Conservation (phyloP, 345 rosid genomes). For the Psidium guajava region DNA sequence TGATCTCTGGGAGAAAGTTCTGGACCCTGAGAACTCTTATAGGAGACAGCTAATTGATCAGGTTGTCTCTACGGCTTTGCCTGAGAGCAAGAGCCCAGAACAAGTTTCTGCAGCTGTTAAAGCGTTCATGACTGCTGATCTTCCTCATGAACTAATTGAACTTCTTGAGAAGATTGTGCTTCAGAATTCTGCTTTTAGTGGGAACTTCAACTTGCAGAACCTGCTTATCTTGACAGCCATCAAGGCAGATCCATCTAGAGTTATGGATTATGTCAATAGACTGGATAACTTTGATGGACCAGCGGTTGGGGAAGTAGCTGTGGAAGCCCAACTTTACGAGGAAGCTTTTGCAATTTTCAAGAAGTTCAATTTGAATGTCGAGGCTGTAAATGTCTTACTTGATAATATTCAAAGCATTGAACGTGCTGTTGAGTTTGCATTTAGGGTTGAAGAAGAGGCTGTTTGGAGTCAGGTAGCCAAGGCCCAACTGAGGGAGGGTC, state of each 20-base stretch:
- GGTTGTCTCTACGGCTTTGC: slow-evolving; percentile 91
- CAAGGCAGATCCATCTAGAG: slow-evolving; percentile 93
- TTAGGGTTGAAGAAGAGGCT: slow-evolving; percentile 91
- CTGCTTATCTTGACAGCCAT: slow-evolving; percentile 91
- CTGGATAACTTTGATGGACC: slow-evolving; percentile 98
- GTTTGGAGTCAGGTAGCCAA: slow-evolving; percentile 98
- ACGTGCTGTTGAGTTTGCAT: slow-evolving; percentile 87
- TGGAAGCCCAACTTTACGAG: slow-evolving; percentile 78
- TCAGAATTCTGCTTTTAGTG: slow-evolving; percentile 98
- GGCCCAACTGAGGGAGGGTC: slow-evolving; percentile 90
- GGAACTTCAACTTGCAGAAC: slow-evolving; percentile 91
- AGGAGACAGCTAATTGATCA: slow-evolving; percentile 95
- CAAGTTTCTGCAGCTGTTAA: slow-evolving; percentile 43
- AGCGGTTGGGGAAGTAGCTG: slow-evolving; percentile 94
- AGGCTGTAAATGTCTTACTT: slow-evolving; percentile 29
- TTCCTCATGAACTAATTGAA: slow-evolving; percentile 33
- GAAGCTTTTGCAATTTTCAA: slow-evolving; percentile 50
- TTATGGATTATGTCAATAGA: slow-evolving; percentile 93
- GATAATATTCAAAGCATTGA: slow-evolving; percentile 27
- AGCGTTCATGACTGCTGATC: slow-evolving; percentile 38
- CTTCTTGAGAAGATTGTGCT: slow-evolving; percentile 80
- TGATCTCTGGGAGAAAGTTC: slow-evolving; percentile 99
- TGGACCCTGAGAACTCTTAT: slow-evolving; percentile 66
- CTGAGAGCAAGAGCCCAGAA: slow-evolving; percentile 45
- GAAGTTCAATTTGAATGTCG: slow-evolving; percentile 37